phyloP scores from a whole-genome alignment of 192 early-diverging fungal species.

The Backusella sp. region DNA sequence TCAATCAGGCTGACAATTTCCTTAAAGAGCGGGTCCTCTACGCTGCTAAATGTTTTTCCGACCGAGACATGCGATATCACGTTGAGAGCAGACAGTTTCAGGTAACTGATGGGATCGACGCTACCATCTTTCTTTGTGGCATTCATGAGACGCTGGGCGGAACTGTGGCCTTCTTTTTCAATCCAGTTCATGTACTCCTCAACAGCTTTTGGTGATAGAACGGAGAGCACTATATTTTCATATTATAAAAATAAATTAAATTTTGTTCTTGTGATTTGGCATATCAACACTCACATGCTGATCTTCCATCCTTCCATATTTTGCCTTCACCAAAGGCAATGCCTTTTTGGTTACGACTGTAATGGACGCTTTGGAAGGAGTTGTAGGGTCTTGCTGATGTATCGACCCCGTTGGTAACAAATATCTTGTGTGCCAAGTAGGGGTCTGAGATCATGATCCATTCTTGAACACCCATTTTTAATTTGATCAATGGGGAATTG shows the following conservation, averaged over 20 bases:
- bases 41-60: background rate
- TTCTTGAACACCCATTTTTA: conserved; percentile 11
- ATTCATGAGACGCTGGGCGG: background rate
- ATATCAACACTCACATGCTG: background rate
- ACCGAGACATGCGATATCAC: background rate
- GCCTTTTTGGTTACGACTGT: background rate
- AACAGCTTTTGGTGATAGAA: conserved; percentile 9
- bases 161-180: background rate
- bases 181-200: background rate
- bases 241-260: background rate
- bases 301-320: background rate
- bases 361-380: background rate
- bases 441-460: conserved; percentile 15
- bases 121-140: background rate
- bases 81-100: background rate
- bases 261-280: background rate
- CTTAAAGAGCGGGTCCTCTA: background rate
- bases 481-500: background rate
- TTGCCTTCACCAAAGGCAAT: background rate
- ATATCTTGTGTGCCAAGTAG: conserved; percentile 7
- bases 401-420: background rate
- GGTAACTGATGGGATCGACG: background rate
- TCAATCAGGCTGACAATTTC: background rate
- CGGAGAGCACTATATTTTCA: background rate
- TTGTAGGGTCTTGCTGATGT: background rate